Evolutionary conservation across 2,329 filamentous ascomycete genomes (phyloP).

Genomic region (Xylariaceae sp.): DNA sequence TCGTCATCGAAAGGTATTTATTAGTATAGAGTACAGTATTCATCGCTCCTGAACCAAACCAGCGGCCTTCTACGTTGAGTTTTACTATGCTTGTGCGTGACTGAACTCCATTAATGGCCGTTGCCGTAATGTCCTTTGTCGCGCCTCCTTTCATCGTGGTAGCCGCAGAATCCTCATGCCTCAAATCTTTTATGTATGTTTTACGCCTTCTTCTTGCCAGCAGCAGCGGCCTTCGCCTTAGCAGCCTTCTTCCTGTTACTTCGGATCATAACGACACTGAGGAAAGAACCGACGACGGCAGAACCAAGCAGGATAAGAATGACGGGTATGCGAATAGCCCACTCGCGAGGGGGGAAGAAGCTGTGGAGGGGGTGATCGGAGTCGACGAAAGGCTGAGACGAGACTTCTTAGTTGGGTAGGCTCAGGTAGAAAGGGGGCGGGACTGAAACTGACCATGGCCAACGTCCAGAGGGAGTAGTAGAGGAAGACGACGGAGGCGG

Average conservation of each 20-base stretch:
- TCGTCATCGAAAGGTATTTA: no score
- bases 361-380: slow-evolving; percentile 87
- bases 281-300: slow-evolving; percentile 92
- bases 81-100: no score
- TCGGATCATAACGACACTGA: slow-evolving; percentile 96
- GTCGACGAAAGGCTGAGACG: slow-evolving; percentile 89
- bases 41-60: no score
- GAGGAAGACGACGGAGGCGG: slow-evolving; percentile 59
- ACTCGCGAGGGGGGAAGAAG: slow-evolving; percentile 94
- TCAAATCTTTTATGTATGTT: no score
- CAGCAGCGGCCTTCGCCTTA: slow-evolving; percentile 75
- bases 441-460: slow-evolving; percentile 68
- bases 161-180: no score
- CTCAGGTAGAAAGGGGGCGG: slow-evolving; percentile 7
- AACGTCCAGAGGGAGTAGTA: slow-evolving; percentile 99
- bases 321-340: slow-evolving; percentile 97
- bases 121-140: no score
- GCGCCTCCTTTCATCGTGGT: no score
- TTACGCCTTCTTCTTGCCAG: slow-evolving; percentile 83
- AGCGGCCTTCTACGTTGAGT: no score
- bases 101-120: no score
- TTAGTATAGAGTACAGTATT: no score
- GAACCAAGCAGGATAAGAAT: slow-evolving; percentile 90
- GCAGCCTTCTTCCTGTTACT: slow-evolving; percentile 97
- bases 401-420: slow-evolving; percentile 8